Conservation (phyloP, 129 eudicot species). For the Oenanthe sinensis region DNA sequence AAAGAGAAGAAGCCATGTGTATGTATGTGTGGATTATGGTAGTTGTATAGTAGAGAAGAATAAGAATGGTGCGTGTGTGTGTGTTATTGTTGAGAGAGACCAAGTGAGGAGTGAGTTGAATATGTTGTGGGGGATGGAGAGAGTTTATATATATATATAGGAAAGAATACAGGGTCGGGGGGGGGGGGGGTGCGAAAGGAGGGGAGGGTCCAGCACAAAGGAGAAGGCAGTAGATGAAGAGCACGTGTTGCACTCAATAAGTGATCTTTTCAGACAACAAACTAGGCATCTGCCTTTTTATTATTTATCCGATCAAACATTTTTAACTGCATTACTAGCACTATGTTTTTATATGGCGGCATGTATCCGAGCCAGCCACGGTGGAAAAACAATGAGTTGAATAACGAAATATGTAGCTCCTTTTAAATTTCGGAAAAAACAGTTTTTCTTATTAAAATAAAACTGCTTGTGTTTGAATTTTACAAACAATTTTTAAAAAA, state of each 20-base stretch:
- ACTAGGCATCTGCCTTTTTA: neutral
- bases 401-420: no score
- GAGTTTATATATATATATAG: neutral
- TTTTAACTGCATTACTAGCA: neutral
- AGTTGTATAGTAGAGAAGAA: neutral
- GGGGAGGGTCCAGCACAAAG: constrained; percentile 38
- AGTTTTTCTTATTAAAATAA: no score
- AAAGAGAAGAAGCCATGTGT: constrained; percentile 24
- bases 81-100: constrained; percentile 7
- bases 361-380: no score
- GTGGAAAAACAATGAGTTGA: no score
- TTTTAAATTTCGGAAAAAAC: no score
- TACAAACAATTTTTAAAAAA: no score
- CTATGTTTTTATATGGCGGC: no score
- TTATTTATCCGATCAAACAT: neutral
- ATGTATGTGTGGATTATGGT: constrained; percentile 23
- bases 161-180: neutral
- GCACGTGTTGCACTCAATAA: constrained; percentile 48
- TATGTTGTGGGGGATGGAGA: constrained; percentile 16
- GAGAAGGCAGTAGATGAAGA: constrained; percentile 21
- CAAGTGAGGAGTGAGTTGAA: constrained; percentile 13
- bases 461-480: no score
- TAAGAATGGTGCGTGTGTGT: no score
- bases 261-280: neutral
- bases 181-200: constrained; percentile 18